phyloP scores from a whole-genome alignment of 2,329 filamentous ascomycete genomes.

The Aspergillus transmontanensis region DNA sequence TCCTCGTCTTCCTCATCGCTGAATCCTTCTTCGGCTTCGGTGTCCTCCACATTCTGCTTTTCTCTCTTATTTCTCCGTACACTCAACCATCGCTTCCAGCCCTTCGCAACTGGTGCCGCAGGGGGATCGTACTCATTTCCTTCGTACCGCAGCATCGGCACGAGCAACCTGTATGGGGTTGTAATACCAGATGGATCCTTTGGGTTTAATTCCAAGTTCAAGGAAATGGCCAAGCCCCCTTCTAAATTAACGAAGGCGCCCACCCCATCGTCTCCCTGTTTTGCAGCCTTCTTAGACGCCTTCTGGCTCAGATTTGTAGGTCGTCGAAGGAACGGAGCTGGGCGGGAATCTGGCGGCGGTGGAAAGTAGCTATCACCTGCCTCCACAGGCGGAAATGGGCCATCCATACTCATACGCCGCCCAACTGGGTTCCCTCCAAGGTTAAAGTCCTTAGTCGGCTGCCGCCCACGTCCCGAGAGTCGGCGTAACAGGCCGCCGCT shows the following conservation, averaged over 20 bases:
- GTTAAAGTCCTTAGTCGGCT: slow-evolving; percentile 44
- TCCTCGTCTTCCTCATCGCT: slow-evolving; percentile 18
- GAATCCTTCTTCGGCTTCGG: slow-evolving; percentile 21
- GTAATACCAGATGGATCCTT: slow-evolving; percentile 87
- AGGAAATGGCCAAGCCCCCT: slow-evolving; percentile 78
- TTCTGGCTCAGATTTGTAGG: slow-evolving; percentile 70
- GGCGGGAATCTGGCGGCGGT: slow-evolving; percentile 31
- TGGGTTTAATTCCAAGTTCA: slow-evolving; percentile 87
- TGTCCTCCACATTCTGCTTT: slow-evolving; percentile 19
- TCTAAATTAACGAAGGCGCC: slow-evolving; percentile 71
- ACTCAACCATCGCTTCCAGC: slow-evolving; percentile 43
- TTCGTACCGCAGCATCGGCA: slow-evolving; percentile 71
- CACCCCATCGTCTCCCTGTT: slow-evolving; percentile 53
- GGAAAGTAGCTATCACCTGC: slow-evolving; percentile 38
- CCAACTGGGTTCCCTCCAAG: slow-evolving; percentile 24
- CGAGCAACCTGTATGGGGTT: slow-evolving; percentile 79
- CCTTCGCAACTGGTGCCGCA: slow-evolving; percentile 37
- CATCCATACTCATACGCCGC: slow-evolving; percentile 41
- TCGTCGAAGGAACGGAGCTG: slow-evolving; percentile 63
- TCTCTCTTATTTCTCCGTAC: slow-evolving; percentile 32
- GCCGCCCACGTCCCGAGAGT: slow-evolving; percentile 48
- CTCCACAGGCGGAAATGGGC: slow-evolving; percentile 31
- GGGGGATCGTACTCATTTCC: slow-evolving; percentile 43
- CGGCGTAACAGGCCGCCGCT: slow-evolving; percentile 49
- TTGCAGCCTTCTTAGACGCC: slow-evolving; percentile 60